Percentiles rank a stretch among this genome's conserved stretches.
These are phyloP conservation scores for Mycena maculata DNA, from an alignment of 768 basidiomycete genomes.

Conservation along the genomic window DNA sequence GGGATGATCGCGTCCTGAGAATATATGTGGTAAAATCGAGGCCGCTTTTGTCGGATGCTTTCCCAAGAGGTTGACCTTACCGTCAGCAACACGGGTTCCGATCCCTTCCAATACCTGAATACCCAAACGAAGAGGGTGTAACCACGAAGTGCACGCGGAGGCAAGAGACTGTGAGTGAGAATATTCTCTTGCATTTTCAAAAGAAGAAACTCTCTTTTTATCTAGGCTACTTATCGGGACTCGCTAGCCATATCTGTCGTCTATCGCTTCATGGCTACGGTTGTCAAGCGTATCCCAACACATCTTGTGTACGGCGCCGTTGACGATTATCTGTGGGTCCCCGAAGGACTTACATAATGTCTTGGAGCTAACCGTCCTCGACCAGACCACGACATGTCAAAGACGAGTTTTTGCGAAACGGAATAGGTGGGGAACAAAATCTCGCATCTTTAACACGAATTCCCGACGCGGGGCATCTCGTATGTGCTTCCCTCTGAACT, in stretches of 20 bases:
- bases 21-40: conserved; percentile 52
- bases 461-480: conserved; percentile 56
- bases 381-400: conserved; percentile 49
- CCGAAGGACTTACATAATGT: too few species aligned
- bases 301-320: conserved; percentile 61
- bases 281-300: conserved; percentile 50
- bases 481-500: conserved; percentile 32
- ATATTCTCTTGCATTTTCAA: neutral
- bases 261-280: conserved; percentile 46
- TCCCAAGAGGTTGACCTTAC: neutral
- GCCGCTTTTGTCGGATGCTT: neutral
- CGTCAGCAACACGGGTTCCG: conserved; percentile 57
- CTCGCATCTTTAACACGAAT: conserved; percentile 53
- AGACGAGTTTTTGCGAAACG: conserved; percentile 49
- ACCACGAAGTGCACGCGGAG: conserved; percentile 59
- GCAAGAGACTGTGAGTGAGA: conserved; percentile 57
- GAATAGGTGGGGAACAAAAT: conserved; percentile 49
- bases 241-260: conserved; percentile 44
- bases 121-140: conserved; percentile 59
- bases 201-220: neutral
- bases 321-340: conserved; percentile 56
- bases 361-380: neutral
- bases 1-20: conserved; percentile 62
- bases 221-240: conserved; percentile 59
- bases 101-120: conserved; percentile 52